Conservation (phyloP, 768 basidiomycete genomes). For the Panaeolus cyanescens region DNA sequence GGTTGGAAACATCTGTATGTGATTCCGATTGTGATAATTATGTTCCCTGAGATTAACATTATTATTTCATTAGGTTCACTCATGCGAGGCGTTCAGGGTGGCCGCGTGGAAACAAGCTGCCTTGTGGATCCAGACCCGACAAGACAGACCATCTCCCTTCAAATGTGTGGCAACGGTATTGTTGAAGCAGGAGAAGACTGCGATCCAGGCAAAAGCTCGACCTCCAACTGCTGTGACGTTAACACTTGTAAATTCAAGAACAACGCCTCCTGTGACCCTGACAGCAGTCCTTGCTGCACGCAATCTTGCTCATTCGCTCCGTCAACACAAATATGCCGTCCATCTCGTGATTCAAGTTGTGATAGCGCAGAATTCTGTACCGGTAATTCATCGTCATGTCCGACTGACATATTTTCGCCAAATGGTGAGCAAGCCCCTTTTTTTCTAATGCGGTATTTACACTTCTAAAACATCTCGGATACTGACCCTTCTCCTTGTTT, state of each 20-base stretch:
- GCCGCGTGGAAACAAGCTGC: slow-evolving; percentile 63
- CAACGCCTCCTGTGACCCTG: slow-evolving; percentile 78
- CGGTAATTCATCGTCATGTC: slow-evolving; percentile 74
- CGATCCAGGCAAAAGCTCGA: slow-evolving; percentile 69
- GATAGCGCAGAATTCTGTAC: slow-evolving; percentile 77
- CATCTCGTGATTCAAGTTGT: slow-evolving; percentile 64
- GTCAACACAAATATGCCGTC: slow-evolving; percentile 67
- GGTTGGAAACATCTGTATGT: slow-evolving; percentile 83
- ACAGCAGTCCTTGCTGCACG: slow-evolving; percentile 77
- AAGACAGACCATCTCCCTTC: slow-evolving; percentile 53
- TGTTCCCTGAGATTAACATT: neutral
- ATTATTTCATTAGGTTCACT: slow-evolving; percentile 52
- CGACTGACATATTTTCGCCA: slow-evolving; percentile 56
- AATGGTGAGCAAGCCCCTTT: slow-evolving; percentile 52
- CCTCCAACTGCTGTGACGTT: slow-evolving; percentile 73
- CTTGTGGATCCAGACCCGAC: slow-evolving; percentile 57
- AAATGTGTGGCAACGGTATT: slow-evolving; percentile 86
- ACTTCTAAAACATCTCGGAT: slow-evolving; percentile 11
- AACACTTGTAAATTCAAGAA: slow-evolving; percentile 72
- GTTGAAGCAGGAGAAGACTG: slow-evolving; percentile 85
- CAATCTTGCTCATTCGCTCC: slow-evolving; percentile 69
- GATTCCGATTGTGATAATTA: slow-evolving; percentile 4
- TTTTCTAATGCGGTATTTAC: neutral
- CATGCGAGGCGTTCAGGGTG: slow-evolving; percentile 49
- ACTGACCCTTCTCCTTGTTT: slow-evolving; percentile 9